phyloP scores from a whole-genome alignment of 257 asterid genomes.

The Primulina huaijiensis region DNA sequence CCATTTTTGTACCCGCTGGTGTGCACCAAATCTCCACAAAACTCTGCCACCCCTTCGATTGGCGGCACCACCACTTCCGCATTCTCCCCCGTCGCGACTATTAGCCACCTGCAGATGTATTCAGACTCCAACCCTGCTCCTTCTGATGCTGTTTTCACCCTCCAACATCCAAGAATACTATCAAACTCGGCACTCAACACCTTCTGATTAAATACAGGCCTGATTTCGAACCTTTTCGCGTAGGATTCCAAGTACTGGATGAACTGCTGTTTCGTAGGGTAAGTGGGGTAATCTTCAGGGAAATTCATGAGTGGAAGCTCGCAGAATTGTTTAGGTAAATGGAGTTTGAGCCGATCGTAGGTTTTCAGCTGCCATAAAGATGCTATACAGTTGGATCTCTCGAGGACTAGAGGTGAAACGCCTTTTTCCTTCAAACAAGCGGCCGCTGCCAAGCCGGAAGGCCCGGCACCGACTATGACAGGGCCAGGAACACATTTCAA shows the following conservation, averaged over 20 bases:
- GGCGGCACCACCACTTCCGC: slow-evolving; percentile 66
- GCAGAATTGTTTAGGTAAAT: slow-evolving; percentile 75
- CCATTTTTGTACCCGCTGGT: slow-evolving; percentile 72
- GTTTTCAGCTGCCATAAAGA: slow-evolving; percentile 83
- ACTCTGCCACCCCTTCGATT: slow-evolving; percentile 54
- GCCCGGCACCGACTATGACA: slow-evolving; percentile 81
- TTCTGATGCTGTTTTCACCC: slow-evolving; percentile 37
- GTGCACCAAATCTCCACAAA: slow-evolving; percentile 55
- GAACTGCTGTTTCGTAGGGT: slow-evolving; percentile 75
- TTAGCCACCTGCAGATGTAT: slow-evolving; percentile 60
- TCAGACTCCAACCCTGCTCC: slow-evolving; percentile 27
- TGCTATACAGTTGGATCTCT: slow-evolving; percentile 76
- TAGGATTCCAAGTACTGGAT: slow-evolving; percentile 52
- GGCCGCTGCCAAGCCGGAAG: slow-evolving; percentile 78
- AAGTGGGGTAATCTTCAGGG: slow-evolving; percentile 63
- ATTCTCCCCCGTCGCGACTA: slow-evolving; percentile 85
- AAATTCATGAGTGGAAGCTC: slow-evolving; percentile 78
- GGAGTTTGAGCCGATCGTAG: slow-evolving; percentile 76
- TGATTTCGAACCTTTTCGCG: slow-evolving; percentile 52
- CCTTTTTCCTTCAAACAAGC: slow-evolving; percentile 60
- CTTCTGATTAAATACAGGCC: slow-evolving; percentile 46
- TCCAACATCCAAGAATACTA: slow-evolving; percentile 42
- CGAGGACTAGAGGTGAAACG: slow-evolving; percentile 55
- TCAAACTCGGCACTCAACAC: slow-evolving; percentile 60
- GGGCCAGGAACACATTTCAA: slow-evolving; percentile 48